Evolutionary conservation across 352 stramenopile species (phyloP).

Genomic region (Pythium brachiatum): DNA sequence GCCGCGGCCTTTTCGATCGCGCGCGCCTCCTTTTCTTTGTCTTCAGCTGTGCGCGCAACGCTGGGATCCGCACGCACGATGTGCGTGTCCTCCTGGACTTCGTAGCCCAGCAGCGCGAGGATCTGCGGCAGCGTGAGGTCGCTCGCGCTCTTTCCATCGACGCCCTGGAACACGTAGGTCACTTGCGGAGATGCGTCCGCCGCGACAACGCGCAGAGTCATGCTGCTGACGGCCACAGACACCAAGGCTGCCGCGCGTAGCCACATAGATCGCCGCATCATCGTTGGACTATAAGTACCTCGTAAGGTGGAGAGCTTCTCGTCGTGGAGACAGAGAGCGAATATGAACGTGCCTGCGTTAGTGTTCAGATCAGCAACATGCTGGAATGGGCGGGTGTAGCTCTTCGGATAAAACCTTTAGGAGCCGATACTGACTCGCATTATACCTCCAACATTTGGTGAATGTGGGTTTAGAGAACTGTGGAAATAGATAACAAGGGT

Average conservation of each 20-base stretch:
- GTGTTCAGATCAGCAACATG: background rate
- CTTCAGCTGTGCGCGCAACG: slow-evolving; percentile 2
- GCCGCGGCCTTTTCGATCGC: slow-evolving; percentile 15
- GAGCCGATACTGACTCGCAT: no score
- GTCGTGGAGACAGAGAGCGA: background rate
- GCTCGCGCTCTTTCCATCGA: slow-evolving; percentile 4
- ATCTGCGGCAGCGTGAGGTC: slow-evolving; percentile 20
- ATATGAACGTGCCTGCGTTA: no score
- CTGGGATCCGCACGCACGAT: slow-evolving; percentile 17
- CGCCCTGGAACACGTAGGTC: slow-evolving; percentile 16
- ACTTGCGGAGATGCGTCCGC: background rate
- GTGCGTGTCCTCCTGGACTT: slow-evolving; percentile 9
- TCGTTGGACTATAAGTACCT: background rate
- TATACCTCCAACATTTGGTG: no score
- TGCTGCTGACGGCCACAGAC: background rate
- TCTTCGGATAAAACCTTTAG: background rate
- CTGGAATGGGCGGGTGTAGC: background rate
- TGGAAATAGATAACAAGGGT: no score
- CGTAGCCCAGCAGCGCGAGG: slow-evolving; percentile 19
- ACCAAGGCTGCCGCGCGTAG: background rate
- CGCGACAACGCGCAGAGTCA: background rate
- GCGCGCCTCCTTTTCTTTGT: slow-evolving; percentile 15
- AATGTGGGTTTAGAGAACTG: no score
- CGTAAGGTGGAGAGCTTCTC: background rate
- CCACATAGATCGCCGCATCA: background rate